Evolutionary conservation across 306 rosid species (phyloP), one percentile per base, ranked within the genome.

Genomic region (Hylodesmum podocarpum): DNA sequence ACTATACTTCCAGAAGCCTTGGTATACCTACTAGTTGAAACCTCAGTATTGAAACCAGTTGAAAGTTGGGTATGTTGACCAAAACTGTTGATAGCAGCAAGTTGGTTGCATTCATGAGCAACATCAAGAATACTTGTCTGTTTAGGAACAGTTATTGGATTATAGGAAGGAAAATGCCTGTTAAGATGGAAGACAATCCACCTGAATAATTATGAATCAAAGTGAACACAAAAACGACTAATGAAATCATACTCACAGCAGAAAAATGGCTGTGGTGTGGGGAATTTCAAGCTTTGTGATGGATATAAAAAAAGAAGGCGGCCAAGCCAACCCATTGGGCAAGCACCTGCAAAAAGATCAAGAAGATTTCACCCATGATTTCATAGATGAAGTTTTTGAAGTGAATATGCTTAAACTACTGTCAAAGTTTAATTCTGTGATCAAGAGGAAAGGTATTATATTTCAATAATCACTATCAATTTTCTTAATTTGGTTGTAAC

Each of bases 181-280:
- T 16, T 22, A 41, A 5, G 16, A 33, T 47, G 40, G 12, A 28
- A 36, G n/a, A 43, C n/a, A 59, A 49, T 22, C 31, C 21, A 22
- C 1, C 0, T 21, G 47, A 63, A 64, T 28, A 49, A 49, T 34
- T 12, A 44, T 41, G 70, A 53, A 78, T 53, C 16, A 29, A 46
- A 28, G 69, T 39, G 16, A 8, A 43, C 37, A 66, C 8, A 41
- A 36, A 74, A 72, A 51, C 16, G 29, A 59, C 29, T 12, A 13
- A 63, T 66, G 22, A 78, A 71, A 65, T 61, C 70, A 68, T 78
- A 81, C 87, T 77, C 16, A 68, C 83, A 73, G 44, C 77, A 78
- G 22, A 39, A 70, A 54, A 82, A 29, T 2, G 77, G 82, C 51
- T 15, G 33, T 22, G 82, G 37, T 40, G 33, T 1, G 33, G 77